phyloP scores from a whole-genome alignment of 2,329 filamentous ascomycete species.

The Celoporthe dispersa region DNA sequence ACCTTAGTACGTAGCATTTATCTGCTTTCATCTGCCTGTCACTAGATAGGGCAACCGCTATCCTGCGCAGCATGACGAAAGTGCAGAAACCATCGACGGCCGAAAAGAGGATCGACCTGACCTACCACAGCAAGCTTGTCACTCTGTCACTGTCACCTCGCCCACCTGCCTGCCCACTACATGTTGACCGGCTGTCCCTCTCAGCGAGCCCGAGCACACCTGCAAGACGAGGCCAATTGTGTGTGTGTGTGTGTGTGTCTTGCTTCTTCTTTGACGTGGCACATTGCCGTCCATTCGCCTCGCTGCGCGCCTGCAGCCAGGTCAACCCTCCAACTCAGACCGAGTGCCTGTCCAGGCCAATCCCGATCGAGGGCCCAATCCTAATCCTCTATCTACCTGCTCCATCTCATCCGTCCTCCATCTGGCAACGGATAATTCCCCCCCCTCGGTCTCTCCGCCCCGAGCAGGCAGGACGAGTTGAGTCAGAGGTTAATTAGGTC shows the following conservation, averaged over 20 bases:
- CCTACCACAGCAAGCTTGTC: neutral
- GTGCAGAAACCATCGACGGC: neutral
- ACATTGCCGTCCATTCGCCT: constrained; percentile 7
- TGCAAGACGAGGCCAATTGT: neutral
- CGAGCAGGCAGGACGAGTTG: neutral
- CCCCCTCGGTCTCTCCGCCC: neutral
- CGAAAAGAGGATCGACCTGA: neutral
- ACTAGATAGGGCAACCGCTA: neutral
- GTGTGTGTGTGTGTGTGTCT: too few relatives aligned
- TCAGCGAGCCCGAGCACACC: neutral
- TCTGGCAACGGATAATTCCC: neutral
- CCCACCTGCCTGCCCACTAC: too few relatives aligned
- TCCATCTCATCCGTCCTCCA: neutral
- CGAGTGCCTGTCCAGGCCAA: neutral
- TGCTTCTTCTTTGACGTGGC: neutral
- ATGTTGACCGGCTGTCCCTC: neutral
- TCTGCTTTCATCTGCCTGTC: neutral
- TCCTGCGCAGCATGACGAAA: constrained; percentile 1
- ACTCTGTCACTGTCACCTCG: too few relatives aligned
- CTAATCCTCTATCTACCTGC: neutral
- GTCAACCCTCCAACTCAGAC: neutral
- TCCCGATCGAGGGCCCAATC: neutral
- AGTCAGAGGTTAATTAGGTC: neutral
- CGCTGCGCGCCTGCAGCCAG: constrained; percentile 1
- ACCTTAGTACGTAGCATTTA: neutral